Base-by-base conservation (phyloP, 225 moss, liverwort and hornwort species). In the Asterella californica region DNA sequence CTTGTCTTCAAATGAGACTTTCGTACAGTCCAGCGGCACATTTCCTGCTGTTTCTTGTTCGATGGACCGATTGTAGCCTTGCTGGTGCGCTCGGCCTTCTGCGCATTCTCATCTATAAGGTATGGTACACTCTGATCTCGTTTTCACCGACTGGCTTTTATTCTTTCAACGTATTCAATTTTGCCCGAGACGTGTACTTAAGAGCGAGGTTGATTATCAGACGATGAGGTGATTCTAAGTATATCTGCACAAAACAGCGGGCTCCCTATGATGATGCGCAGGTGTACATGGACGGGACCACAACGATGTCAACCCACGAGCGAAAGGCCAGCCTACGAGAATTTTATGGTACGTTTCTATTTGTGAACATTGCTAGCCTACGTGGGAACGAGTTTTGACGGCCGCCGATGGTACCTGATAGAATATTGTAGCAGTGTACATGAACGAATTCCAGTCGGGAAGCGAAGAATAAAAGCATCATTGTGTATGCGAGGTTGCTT, bases 41-140 rank as follows among this genome's bases (percentile, higher is more conserved):
- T 73, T 93, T 97, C 82, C 88, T 97, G 72, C 87, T 97, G 24
- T 97, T 97, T 79, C 83, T 97, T 61, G 97, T 97, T 33, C 93
- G 91, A 83, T 97, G 97, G 97, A 94, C 97, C 78, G 97, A 97
- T 83, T 97, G 97, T 89, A 94, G 97, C 88, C 87, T 97, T 79
- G 97, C 97, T 75, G 97, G 97, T 76, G 94, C 97, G 36, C 71
- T 97, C 83, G 97, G 97, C 3, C 88, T 97, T 59, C 89, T 97
- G 19, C 90, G 97, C 76, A 92, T 97, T 82, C 94, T 97, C 70
- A 97, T 97, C 50, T 97, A 94, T 79, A 97, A 97, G 97, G 97
- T 97, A 24, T 63, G 47, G 67, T 74, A 47, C 71, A 71, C 71
- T 18, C 3, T 79, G 42, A 10, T 45, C 48, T 19, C 52, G 27